These are phyloP conservation scores for Aspergillus awamori DNA, from an alignment of 2,329 filamentous ascomycete genomes.

Conservation along the genomic window DNA sequence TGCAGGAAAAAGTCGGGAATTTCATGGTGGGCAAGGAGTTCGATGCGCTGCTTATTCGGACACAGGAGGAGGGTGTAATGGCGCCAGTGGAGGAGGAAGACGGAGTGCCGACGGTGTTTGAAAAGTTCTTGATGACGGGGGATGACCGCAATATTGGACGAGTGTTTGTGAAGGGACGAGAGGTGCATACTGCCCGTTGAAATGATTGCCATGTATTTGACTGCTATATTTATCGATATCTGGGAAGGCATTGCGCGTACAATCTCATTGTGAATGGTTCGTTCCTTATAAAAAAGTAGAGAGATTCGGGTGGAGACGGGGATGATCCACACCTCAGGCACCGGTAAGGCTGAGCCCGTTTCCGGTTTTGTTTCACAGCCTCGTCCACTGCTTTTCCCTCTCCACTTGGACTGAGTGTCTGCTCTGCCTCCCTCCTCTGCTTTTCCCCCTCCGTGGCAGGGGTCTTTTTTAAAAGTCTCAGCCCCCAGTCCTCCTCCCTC, in stretches of 20 bases:
- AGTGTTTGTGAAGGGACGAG: slow-evolving; percentile 58
- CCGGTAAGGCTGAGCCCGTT: background rate
- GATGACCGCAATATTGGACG: slow-evolving; percentile 63
- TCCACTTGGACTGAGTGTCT: background rate
- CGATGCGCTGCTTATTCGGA: slow-evolving; percentile 59
- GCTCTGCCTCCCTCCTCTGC: background rate
- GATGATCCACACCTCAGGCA: background rate
- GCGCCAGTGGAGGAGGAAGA: slow-evolving; percentile 58
- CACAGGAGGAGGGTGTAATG: slow-evolving; percentile 50
- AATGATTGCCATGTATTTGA: too few relatives aligned
- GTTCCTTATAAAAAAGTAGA: too few relatives aligned
- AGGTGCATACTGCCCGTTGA: slow-evolving; percentile 23
- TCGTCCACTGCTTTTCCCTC: background rate
- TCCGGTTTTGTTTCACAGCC: background rate
- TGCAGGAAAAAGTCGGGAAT: slow-evolving; percentile 58
- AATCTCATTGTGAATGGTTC: background rate
- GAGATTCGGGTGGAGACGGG: background rate
- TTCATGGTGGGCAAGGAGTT: slow-evolving; percentile 65
- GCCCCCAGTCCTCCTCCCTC: background rate
- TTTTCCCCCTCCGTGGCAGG: background rate
- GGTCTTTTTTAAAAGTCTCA: background rate
- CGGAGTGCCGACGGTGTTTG: slow-evolving; percentile 52
- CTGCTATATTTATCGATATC: background rate
- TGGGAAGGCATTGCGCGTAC: background rate
- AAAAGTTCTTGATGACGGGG: slow-evolving; percentile 68